phyloP scores from a whole-genome alignment of 139 green algal genomes.

The Yamagishiella unicocca region DNA sequence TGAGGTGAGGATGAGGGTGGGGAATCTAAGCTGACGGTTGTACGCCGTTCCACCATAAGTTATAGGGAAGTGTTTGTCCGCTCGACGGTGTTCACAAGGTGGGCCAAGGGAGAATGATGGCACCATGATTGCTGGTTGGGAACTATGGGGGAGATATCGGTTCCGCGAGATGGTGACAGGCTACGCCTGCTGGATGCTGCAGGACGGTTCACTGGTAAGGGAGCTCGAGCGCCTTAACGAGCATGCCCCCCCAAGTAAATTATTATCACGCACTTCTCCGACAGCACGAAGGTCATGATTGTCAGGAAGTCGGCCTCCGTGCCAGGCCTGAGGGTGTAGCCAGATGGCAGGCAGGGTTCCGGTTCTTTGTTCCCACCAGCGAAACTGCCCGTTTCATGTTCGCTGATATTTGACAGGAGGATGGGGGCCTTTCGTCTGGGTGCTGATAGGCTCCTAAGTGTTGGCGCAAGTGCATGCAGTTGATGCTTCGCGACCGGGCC shows the following conservation, averaged over 20 bases:
- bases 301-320: neutral
- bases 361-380: neutral
- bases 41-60: neutral
- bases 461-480: neutral
- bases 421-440: neutral
- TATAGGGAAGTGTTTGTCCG: no score
- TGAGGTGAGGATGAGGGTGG: neutral
- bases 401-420: neutral
- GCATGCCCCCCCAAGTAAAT: no score
- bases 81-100: no score
- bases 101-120: no score
- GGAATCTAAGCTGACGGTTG: neutral
- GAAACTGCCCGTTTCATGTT: neutral
- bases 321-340: neutral
- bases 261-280: constrained; percentile 30
- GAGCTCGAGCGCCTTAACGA: no score
- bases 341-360: neutral
- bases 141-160: no score
- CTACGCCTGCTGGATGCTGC: no score
- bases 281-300: neutral
- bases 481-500: neutral
- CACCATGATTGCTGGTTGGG: no score
- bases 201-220: no score
- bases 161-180: no score
- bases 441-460: neutral